These are phyloP conservation scores for Dactylorhiza incarnata DNA, from an alignment of 106 monocot species.

Conservation along the genomic window DNA sequence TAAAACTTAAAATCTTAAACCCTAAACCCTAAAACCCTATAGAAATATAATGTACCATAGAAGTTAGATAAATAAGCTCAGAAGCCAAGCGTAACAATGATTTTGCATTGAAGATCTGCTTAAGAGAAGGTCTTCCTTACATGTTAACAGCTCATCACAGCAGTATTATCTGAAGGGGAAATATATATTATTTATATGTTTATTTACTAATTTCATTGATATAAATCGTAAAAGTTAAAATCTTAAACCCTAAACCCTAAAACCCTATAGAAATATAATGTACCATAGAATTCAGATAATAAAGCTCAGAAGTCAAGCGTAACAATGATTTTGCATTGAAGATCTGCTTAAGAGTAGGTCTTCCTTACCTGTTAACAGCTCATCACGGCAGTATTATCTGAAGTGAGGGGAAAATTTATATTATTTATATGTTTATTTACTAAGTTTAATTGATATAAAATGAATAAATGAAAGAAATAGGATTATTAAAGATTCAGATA, in stretches of 20 bases:
- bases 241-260: no score
- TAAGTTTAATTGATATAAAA: background rate
- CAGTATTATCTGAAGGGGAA: background rate
- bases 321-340: background rate
- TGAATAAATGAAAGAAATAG: background rate
- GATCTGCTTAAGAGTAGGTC: background rate
- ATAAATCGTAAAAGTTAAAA: no score
- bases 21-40: no score
- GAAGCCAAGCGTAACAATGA: conserved; percentile 68
- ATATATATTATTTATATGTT: no score
- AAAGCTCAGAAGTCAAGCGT: background rate
- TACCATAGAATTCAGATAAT: background rate
- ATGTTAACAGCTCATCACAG: conserved; percentile 46
- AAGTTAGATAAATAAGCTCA: conserved; percentile 21
- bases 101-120: conserved; percentile 42
- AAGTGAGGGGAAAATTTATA: no score
- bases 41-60: no score
- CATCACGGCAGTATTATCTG: background rate
- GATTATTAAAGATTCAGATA: background rate
- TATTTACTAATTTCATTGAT: no score
- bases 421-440: no score
- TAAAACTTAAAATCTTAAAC: no score
- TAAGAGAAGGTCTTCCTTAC: conserved; percentile 13
- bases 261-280: no score
- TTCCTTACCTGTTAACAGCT: background rate